Conservation (phyloP, 75 land plant species). For the Selaginella moellendorffii region DNA sequence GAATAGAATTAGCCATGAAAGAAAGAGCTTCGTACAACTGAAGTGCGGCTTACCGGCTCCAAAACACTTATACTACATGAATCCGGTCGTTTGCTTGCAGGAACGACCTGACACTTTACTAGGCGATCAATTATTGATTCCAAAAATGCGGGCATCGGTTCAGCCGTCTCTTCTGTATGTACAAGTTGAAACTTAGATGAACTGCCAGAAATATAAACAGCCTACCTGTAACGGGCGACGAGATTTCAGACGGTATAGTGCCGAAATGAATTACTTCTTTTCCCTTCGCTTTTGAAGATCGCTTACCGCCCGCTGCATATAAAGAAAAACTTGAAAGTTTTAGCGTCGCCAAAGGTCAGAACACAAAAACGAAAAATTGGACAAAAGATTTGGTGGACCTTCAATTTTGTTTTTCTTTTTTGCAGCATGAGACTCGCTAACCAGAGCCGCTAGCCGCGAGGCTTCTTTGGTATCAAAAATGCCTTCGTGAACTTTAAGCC, state of each 20-base stretch:
- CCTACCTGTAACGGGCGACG: neutral
- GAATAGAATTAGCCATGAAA: too few species aligned
- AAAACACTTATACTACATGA: neutral
- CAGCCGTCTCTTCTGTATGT: neutral
- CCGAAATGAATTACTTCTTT: conserved; percentile 5
- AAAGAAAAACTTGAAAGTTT: too few species aligned
- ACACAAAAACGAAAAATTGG: neutral
- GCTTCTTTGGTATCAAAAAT: neutral
- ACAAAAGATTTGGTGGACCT: neutral
- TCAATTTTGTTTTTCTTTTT: neutral
- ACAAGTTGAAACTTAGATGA: neutral
- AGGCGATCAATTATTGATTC: neutral
- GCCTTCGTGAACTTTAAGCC: neutral
- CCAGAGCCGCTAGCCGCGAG: neutral
- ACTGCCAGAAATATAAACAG: too few species aligned
- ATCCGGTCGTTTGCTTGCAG: neutral
- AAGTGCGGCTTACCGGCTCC: neutral
- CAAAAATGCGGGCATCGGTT: neutral
- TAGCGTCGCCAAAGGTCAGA: too few species aligned
- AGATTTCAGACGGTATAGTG: conserved; percentile 2
- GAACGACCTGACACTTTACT: neutral
- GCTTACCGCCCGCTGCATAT: too few species aligned
- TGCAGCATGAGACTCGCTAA: neutral
- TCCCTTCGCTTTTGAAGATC: neutral
- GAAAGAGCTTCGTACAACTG: too few species aligned